Percentiles rank a stretch among this genome's conserved stretches.
Conservation (phyloP, 2,329 filamentous ascomycete species). For the Cladophialophora yegresii region DNA sequence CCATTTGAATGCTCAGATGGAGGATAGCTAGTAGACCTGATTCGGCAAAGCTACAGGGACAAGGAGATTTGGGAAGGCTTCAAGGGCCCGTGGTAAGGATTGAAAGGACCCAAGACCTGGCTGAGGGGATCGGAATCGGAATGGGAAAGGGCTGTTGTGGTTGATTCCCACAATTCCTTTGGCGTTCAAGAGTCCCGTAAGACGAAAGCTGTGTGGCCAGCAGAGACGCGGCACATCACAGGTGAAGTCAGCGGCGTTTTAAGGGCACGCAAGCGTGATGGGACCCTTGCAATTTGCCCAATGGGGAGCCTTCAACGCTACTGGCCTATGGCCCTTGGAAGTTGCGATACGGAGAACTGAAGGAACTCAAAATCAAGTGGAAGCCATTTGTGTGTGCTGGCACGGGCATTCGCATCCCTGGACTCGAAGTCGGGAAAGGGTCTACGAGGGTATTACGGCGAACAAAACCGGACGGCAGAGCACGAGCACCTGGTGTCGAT, state of each 20-base stretch:
- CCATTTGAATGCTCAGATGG: background rate
- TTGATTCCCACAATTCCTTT: background rate
- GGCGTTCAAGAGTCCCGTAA: background rate
- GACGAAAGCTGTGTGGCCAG: background rate
- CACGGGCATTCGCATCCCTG: background rate
- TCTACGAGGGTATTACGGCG: background rate
- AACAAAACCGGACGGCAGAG: background rate
- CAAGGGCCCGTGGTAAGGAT: background rate
- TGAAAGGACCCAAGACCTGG: background rate
- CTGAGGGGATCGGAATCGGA: background rate
- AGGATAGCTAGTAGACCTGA: background rate
- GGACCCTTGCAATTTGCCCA: conserved; percentile 22
- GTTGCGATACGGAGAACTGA: background rate
- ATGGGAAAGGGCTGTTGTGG: background rate
- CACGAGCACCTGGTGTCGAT: background rate
- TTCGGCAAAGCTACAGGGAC: background rate
- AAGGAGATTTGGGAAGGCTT: background rate
- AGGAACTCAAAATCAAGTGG: background rate
- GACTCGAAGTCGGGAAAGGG: background rate
- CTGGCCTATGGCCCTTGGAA: background rate
- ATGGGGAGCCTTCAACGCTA: background rate
- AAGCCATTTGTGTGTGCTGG: background rate
- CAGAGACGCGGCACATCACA: conserved; percentile 2
- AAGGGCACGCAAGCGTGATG: background rate
- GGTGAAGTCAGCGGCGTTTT: conserved; percentile 21